phyloP scores from a whole-genome alignment of 805 yeast species.

The Metschnikowia kofuensis region DNA sequence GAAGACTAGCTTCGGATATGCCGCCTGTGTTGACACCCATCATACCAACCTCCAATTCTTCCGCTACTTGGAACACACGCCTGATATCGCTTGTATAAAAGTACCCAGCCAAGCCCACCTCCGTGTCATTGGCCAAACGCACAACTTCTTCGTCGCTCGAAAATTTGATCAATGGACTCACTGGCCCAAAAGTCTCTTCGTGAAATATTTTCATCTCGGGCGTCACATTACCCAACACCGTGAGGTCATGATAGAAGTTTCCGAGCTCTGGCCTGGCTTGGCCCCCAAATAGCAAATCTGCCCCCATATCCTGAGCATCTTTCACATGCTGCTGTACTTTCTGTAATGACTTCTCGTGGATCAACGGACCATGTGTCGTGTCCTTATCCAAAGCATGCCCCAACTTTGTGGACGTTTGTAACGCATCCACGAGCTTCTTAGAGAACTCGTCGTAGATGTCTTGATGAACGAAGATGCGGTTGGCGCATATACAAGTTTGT shows the following conservation, averaged over 20 bases:
- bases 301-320: slow-evolving; percentile 67
- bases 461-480: slow-evolving; percentile 21
- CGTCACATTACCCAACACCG: slow-evolving; percentile 61
- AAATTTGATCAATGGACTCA: slow-evolving; percentile 69
- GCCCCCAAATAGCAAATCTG: slow-evolving; percentile 64
- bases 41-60: slow-evolving; percentile 74
- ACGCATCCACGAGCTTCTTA: slow-evolving; percentile 10
- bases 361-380: slow-evolving; percentile 77
- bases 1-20: slow-evolving; percentile 64
- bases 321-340: slow-evolving; percentile 62
- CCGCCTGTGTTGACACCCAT: slow-evolving; percentile 76
- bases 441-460: slow-evolving; percentile 16
- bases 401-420: slow-evolving; percentile 36
- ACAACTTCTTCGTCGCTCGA: slow-evolving; percentile 62
- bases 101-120: slow-evolving; percentile 77
- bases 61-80: slow-evolving; percentile 59
- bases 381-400: slow-evolving; percentile 61
- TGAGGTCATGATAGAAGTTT: slow-evolving; percentile 62
- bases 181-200: slow-evolving; percentile 85
- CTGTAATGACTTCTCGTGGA: slow-evolving; percentile 57
- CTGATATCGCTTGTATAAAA: slow-evolving; percentile 57
- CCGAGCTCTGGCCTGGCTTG: slow-evolving; percentile 52
- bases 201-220: slow-evolving; percentile 51
- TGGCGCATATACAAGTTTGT: slow-evolving; percentile 22
- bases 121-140: slow-evolving; percentile 58